Conservation (phyloP, 108 stramenopile genomes). For the Schizochytrium sp. region DNA sequence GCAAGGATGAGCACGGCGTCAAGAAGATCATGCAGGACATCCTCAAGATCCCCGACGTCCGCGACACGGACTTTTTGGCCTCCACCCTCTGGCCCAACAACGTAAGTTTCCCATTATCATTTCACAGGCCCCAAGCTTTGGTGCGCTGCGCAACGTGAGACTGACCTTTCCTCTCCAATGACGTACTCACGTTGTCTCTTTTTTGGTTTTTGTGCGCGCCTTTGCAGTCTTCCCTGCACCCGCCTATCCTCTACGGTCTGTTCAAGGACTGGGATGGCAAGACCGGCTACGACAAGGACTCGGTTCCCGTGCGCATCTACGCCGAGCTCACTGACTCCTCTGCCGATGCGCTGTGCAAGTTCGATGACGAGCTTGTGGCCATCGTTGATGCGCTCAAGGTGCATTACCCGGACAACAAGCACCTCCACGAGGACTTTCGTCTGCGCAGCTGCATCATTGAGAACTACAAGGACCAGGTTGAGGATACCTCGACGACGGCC, state of each 20-base stretch:
- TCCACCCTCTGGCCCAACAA: slow-evolving; percentile 29
- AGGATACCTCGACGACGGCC: neutral
- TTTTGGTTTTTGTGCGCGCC: too few species aligned
- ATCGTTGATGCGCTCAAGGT: slow-evolving; percentile 17
- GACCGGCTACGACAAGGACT: neutral
- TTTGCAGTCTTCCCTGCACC: slow-evolving; percentile 14
- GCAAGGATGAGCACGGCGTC: slow-evolving; percentile 19
- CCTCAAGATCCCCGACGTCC: neutral
- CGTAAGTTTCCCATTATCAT: neutral
- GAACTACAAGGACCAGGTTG: slow-evolving; percentile 26
- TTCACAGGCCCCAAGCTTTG: neutral
- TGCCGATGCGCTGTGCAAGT: slow-evolving; percentile 7
- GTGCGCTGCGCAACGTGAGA: neutral
- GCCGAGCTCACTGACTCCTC: neutral
- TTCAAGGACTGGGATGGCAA: slow-evolving; percentile 31
- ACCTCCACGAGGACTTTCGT: slow-evolving; percentile 13
- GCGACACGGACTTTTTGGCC: slow-evolving; percentile 21
- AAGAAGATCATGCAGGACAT: neutral
- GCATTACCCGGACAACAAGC: slow-evolving; percentile 14
- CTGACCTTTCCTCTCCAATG: neutral
- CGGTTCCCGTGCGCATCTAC: slow-evolving; percentile 16
- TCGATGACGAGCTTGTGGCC: slow-evolving; percentile 24
- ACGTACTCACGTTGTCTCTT: neutral
- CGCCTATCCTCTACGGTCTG: slow-evolving; percentile 27
- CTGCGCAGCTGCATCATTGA: slow-evolving; percentile 20